These are phyloP conservation scores for Metschnikowia vanudenii DNA, from an alignment of 805 yeast genomes.

Conservation along the genomic window DNA sequence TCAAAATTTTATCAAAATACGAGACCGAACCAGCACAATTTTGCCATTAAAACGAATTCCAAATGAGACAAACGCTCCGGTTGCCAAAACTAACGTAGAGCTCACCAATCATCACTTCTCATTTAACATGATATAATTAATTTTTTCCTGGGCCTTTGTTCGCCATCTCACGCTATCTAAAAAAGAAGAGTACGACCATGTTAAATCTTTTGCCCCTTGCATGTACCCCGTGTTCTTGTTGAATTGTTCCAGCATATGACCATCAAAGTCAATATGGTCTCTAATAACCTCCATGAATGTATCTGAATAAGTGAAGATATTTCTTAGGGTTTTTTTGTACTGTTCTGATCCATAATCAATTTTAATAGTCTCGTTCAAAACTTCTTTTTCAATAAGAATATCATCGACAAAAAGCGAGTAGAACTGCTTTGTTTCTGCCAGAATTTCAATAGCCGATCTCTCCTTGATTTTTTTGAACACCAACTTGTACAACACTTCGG, in stretches of 20 bases:
- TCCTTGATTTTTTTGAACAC: slow-evolving; percentile 43
- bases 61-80: too few species aligned
- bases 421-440: slow-evolving; percentile 28
- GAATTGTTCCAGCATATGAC: slow-evolving; percentile 86
- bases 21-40: too few species aligned
- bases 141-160: slow-evolving; percentile 28
- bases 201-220: slow-evolving; percentile 84
- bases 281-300: slow-evolving; percentile 60
- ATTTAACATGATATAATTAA: neutral
- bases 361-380: slow-evolving; percentile 15
- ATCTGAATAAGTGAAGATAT: slow-evolving; percentile 59
- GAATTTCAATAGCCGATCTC: slow-evolving; percentile 45
- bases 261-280: slow-evolving; percentile 59
- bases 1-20: too few species aligned
- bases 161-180: slow-evolving; percentile 72
- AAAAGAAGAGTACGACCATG: slow-evolving; percentile 87
- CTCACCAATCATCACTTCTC: neutral
- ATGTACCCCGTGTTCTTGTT: slow-evolving; percentile 76
- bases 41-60: too few species aligned
- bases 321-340: slow-evolving; percentile 45
- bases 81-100: neutral
- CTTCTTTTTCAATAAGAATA: slow-evolving; percentile 6
- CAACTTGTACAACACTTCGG: slow-evolving; percentile 59
- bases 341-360: slow-evolving; percentile 41
- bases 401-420: slow-evolving; percentile 31